Base-by-base conservation (phyloP, 805 yeast genomes). In the Maudiozyma barnettii region DNA sequence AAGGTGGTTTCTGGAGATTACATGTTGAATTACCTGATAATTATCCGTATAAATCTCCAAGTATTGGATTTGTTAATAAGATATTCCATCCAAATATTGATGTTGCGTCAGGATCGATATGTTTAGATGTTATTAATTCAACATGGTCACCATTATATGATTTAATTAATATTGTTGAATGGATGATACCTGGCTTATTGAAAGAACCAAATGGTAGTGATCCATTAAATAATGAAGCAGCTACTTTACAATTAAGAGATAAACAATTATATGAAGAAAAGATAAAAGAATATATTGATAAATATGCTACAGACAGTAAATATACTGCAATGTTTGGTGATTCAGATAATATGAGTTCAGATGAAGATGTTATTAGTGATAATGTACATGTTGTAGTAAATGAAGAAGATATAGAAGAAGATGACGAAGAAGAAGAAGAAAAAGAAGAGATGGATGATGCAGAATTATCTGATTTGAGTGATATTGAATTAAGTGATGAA, bases 81-180 rank as follows among this genome's bases (percentile, higher is more conserved):
- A 91, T 93, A 18, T 90, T 79, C 67, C 99, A 91, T 64, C 99
- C 99, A 5, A 91, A 91, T 60, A 89, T 91, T 51, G 99, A 91
- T 62, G 95, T 89, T 62, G 74, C 79, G 23, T 81, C 79, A 14
- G 99, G 99, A 0, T 81, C 95, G 0, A 96, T 91, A 6, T 91
- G 99, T 66, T 77, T 91, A 44, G 98, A 91, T 64, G 98, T 93
- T 16, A 90, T 91, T 53, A 91, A 91, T 64, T 96, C 91, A 61
- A 88, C 98, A 0, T 91, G 99, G 99, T 85, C 95, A 39, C 98
- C 99, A 1, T 85, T 91, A 88, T 91, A 89, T 71, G 97, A 93
- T 47, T 75, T 93, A 54, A 72, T 82, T 54, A 93, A 93, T 63
- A 85, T 91, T 22, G 87, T 93, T 63, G 98, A 91, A 59, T 82